Conservation (phyloP, 169 alveolate species). For the Amoebophrya sp. region DNA sequence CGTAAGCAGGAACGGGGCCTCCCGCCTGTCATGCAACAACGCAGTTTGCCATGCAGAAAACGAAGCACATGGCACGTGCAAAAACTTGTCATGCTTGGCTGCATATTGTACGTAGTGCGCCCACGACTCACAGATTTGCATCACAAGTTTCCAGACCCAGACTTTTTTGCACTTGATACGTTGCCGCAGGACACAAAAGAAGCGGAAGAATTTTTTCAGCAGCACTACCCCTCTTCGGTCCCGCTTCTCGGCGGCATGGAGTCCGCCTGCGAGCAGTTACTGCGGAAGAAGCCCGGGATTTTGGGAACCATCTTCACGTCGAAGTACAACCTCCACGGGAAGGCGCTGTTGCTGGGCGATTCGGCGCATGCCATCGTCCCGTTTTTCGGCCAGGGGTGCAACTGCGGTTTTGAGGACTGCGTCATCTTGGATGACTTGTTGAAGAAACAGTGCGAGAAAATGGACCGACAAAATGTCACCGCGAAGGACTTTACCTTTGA, state of each 20-base stretch:
- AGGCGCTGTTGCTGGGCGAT: conserved; percentile 38
- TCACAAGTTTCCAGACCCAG: too few species aligned
- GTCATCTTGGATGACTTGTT: conserved; percentile 43
- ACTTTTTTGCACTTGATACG: too few species aligned
- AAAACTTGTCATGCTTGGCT: too few species aligned
- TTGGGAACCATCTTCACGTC: background rate
- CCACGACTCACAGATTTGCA: too few species aligned
- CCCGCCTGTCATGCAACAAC: too few species aligned
- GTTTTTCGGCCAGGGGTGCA: conserved; percentile 50
- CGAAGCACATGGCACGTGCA: too few species aligned
- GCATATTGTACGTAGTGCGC: too few species aligned
- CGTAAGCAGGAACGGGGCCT: too few species aligned
- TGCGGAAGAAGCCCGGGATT: background rate
- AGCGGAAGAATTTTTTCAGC: background rate
- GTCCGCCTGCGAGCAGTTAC: background rate
- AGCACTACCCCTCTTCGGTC: background rate
- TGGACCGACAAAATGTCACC: background rate
- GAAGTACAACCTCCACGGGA: background rate
- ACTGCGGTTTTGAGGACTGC: conserved; percentile 53
- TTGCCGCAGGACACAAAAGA: background rate
- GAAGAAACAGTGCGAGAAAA: conserved; percentile 17
- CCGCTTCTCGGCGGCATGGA: background rate
- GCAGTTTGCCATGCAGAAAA: too few species aligned
- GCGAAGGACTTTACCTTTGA: background rate
- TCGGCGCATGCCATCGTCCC: conserved; percentile 52